A percentile compares a stretch with the other conserved stretches of the same genome.
Evolutionary conservation across 345 rosid genomes (phyloP).

Genomic region (Stellera chamaejasme): DNA sequence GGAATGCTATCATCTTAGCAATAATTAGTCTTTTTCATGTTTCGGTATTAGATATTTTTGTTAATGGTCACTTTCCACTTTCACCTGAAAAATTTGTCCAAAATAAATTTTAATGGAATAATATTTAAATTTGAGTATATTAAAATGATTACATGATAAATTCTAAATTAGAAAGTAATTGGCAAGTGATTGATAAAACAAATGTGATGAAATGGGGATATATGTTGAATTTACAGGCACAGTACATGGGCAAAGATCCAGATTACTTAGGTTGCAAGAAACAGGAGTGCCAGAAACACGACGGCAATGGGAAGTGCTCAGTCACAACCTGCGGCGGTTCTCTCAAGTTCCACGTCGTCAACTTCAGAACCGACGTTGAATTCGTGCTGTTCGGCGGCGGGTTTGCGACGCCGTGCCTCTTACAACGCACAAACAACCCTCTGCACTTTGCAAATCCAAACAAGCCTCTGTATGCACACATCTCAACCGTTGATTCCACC

Average conservation of each 20-base stretch:
- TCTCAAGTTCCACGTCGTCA: constrained; percentile 42
- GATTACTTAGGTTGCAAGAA: constrained; percentile 41
- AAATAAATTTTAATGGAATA: too few species aligned
- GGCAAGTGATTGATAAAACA: too few species aligned
- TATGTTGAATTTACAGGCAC: constrained; percentile 27
- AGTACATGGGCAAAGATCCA: constrained; percentile 40
- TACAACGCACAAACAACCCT: constrained; percentile 23
- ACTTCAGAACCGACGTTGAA: constrained; percentile 51
- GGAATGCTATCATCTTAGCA: not conserved
- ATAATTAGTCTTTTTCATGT: not conserved
- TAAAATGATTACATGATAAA: too few species aligned
- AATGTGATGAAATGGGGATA: too few species aligned
- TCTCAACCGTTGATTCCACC: constrained; percentile 48
- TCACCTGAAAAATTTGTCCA: too few species aligned
- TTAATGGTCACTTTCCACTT: not conserved
- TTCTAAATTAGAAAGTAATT: too few species aligned
- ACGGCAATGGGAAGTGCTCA: constrained; percentile 16
- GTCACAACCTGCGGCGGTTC: constrained; percentile 36
- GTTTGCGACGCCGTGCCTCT: constrained; percentile 38
- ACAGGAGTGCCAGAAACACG: constrained; percentile 22
- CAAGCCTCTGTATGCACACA: constrained; percentile 42
- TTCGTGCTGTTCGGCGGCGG: constrained; percentile 55
- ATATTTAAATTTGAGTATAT: too few species aligned
- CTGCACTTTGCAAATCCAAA: constrained; percentile 42
- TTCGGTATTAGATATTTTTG: too few species aligned